Conservation (phyloP, 1,139 yeast genomes). For the Kurtzmaniella natalensis region DNA sequence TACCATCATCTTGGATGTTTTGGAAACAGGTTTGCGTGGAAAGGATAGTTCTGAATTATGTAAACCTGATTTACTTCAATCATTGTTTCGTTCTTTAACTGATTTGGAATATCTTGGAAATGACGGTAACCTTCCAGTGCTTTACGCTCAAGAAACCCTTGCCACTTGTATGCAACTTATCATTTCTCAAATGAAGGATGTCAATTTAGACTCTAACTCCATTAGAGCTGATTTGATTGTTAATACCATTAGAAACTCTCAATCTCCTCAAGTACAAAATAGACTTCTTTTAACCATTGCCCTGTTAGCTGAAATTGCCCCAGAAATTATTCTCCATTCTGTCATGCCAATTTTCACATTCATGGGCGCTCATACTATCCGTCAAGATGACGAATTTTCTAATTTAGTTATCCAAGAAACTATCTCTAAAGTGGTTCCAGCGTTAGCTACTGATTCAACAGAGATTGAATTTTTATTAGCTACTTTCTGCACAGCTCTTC, state of each 20-base stretch:
- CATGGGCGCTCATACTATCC: conserved; percentile 96
- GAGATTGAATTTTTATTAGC: conserved; percentile 82
- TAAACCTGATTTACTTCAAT: conserved; percentile 49
- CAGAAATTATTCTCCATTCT: conserved; percentile 88
- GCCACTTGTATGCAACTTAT: conserved; percentile 81
- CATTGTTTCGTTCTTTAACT: conserved; percentile 67
- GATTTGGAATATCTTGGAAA: conserved; percentile 85
- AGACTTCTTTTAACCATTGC: conserved; percentile 80
- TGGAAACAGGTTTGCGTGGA: conserved; percentile 47
- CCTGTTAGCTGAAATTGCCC: conserved; percentile 80
- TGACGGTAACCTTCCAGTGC: conserved; percentile 87
- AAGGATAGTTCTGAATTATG: conserved; percentile 14
- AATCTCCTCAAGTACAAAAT: conserved; percentile 94
- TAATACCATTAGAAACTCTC: conserved; percentile 81
- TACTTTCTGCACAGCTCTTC: conserved; percentile 89
- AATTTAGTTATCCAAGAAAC: conserved; percentile 92
- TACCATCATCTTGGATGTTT: conserved; percentile 73
- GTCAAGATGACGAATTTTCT: conserved; percentile 95
- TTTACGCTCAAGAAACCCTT: conserved; percentile 85
- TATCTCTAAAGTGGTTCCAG: conserved; percentile 85
- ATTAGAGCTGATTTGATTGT: conserved; percentile 88
- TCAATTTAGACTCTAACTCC: conserved; percentile 53
- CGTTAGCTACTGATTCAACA: conserved; percentile 62
- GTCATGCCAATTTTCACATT: conserved; percentile 99
- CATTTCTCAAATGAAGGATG: conserved; percentile 49